phyloP scores from a whole-genome alignment of 441 rosid species.

The Capsella rubella region DNA sequence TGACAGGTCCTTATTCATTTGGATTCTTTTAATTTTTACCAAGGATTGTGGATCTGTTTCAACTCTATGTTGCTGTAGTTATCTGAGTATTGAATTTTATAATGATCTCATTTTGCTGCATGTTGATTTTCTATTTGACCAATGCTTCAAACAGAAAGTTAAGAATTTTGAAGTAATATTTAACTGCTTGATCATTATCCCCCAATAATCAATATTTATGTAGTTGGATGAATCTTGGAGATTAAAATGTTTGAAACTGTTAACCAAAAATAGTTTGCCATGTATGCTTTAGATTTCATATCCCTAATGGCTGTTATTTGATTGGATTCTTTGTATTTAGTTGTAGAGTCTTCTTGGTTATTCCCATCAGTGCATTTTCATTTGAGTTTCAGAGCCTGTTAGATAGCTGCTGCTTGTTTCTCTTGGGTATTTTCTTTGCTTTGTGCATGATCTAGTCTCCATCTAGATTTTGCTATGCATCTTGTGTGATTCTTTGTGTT shows the following conservation, averaged over 20 bases:
- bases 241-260: background rate
- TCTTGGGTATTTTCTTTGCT: background rate
- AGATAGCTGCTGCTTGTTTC: background rate
- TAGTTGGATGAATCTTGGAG: background rate
- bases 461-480: background rate
- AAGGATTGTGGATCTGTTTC: constrained; percentile 10
- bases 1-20: constrained; percentile 63
- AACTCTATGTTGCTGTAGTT: background rate
- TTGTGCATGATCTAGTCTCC: constrained; percentile 11
- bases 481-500: constrained; percentile 12
- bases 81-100: background rate
- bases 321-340: background rate
- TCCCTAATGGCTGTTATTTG: background rate
- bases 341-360: background rate
- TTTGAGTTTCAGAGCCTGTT: constrained; percentile 1
- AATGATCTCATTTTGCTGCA: background rate
- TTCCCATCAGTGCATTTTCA: background rate
- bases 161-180: constrained; percentile 2
- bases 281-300: constrained; percentile 6
- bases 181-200: background rate
- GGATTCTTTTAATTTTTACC: background rate
- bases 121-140: background rate
- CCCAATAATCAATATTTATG: background rate
- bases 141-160: background rate
- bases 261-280: background rate